Conservation (phyloP, 345 rosid genomes). For the Stellera chamaejasme region DNA sequence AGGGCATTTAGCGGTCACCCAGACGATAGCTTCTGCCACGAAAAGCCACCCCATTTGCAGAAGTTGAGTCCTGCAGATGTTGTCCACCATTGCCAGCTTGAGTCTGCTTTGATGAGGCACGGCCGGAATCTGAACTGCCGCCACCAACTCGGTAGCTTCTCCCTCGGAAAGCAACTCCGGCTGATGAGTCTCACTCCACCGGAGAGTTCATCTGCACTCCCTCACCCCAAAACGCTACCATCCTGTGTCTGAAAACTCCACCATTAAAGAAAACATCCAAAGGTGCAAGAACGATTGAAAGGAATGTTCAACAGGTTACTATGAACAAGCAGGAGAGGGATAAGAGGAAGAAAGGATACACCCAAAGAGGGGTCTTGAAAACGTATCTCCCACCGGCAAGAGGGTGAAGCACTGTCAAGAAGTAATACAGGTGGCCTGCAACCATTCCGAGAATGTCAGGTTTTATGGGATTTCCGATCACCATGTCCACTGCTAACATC, state of each 20-base stretch:
- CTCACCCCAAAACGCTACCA: slow-evolving; percentile 44
- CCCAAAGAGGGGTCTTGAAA: slow-evolving; percentile 55
- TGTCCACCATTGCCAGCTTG: background rate
- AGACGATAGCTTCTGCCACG: slow-evolving; percentile 38
- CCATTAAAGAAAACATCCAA: slow-evolving; percentile 7
- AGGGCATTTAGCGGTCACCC: slow-evolving; percentile 2
- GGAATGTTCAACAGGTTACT: no score
- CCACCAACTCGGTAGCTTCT: slow-evolving; percentile 35
- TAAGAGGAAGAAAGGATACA: slow-evolving; percentile 39
- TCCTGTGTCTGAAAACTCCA: slow-evolving; percentile 26
- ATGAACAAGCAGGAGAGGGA: background rate
- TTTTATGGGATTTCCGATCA: slow-evolving; percentile 41
- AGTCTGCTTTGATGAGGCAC: background rate
- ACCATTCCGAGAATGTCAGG: slow-evolving; percentile 60
- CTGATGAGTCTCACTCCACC: slow-evolving; percentile 26
- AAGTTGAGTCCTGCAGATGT: slow-evolving; percentile 9
- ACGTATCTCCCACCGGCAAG: slow-evolving; percentile 45
- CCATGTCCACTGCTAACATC: slow-evolving; percentile 47
- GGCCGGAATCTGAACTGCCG: background rate
- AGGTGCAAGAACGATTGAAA: no score
- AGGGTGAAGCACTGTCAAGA: slow-evolving; percentile 60
- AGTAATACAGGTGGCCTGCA: slow-evolving; percentile 54
- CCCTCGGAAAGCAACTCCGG: slow-evolving; percentile 42
- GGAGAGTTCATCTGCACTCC: slow-evolving; percentile 45
- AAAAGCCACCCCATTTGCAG: slow-evolving; percentile 26